Evolutionary conservation across 257 asterid genomes (phyloP).

Genomic region (Penstemon newberryi): DNA sequence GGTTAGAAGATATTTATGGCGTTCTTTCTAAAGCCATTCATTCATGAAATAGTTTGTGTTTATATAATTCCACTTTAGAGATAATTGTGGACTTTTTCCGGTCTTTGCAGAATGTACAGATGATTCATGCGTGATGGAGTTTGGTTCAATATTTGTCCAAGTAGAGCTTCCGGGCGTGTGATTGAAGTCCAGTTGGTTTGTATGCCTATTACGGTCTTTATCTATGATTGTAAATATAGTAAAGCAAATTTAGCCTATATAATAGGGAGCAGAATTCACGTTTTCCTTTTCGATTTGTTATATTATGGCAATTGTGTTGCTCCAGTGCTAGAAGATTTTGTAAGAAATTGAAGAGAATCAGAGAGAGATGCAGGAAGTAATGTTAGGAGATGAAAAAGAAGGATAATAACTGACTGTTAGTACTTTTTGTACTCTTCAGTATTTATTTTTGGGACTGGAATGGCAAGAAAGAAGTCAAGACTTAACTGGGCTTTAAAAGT

Average conservation of each 20-base stretch:
- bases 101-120: constrained; percentile 48
- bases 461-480: too few relatives aligned
- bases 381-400: constrained; percentile 20
- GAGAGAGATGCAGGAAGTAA: constrained; percentile 13
- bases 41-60: not conserved
- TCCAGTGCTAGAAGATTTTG: constrained; percentile 14
- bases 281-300: constrained; percentile 15
- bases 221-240: constrained; percentile 33
- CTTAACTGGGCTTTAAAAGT: too few relatives aligned
- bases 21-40: constrained; percentile 6
- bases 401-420: constrained; percentile 2
- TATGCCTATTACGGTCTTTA: constrained; percentile 22
- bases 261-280: constrained; percentile 19
- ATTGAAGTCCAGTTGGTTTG: constrained; percentile 19
- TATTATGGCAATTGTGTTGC: constrained; percentile 32
- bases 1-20: constrained; percentile 50
- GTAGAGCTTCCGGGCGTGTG: constrained; percentile 7
- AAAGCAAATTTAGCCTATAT: constrained; percentile 13
- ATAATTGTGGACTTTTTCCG: constrained; percentile 11
- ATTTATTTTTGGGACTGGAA: too few relatives aligned
- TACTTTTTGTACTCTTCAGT: not conserved
- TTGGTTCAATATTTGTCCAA: not conserved
- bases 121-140: constrained; percentile 55
- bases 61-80: not conserved
- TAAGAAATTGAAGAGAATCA: constrained; percentile 15